Base-by-base conservation (phyloP, 2,329 filamentous ascomycete species). In the Cordyceps farinosa region DNA sequence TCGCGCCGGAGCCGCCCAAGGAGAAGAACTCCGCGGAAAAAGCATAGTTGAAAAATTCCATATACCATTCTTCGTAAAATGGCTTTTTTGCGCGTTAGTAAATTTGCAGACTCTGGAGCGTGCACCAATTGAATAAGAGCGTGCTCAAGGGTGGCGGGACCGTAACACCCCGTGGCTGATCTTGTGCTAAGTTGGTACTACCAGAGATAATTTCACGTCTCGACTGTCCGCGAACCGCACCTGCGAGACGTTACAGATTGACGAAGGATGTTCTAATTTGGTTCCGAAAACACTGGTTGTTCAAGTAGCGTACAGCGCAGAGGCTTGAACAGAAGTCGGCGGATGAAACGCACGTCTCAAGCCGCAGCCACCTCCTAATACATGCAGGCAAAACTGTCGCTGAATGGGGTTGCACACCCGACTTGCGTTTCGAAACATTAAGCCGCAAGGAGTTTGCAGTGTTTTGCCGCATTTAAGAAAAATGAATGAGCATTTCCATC, bases 321-420 rank as follows among this genome's bases (percentile, higher is more conserved):
- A 36, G n/a, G 3, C 27, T 40, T 15, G 10, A n/a, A 32, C 45
- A 22, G n/a, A 6, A 27, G 8, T 38, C 10, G 8, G 36, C n/a
- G 34, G 42, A 30, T 59, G 56, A 59, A 59, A 59, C 56, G 32
- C n/a, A 15, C 10, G 56, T 51, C 56, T 58, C 53, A 44, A 45
- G 55, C 5, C 22, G 22, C 15, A 58, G 32, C 36, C 45, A 15
- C 56, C 22, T 40, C 47, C 32, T 36, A 2, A 36, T 36, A 40
- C 40, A 3, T 17, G 40, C 5, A 47, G 54, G n/a, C n/a, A 3
- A 47, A 17, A 45, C 36, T 8, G n/a, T 7, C 5, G 27, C 6
- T 10, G 7, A 58, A 6, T 10, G 55, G n/a, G 27, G 44, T 51
- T n/a, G 45, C 45, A 50, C 56, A 22, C 8, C 27, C 11, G 22